phyloP scores from a whole-genome alignment of 352 stramenopile genomes.

The Globisporangium polare region DNA sequence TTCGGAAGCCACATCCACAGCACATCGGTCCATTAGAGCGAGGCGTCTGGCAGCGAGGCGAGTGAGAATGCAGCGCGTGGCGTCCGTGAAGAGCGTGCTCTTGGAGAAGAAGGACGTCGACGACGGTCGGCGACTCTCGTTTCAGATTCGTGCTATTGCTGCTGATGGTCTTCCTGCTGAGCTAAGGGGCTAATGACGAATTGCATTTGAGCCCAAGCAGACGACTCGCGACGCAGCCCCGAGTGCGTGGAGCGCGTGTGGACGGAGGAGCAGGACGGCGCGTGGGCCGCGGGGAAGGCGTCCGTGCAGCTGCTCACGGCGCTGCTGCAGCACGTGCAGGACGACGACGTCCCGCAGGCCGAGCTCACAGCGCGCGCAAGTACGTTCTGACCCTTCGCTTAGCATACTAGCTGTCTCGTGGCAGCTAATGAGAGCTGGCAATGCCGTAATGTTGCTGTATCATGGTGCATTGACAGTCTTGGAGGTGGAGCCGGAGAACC shows the following conservation, averaged over 20 bases:
- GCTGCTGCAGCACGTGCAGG: slow-evolving; percentile 54
- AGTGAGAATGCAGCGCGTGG: slow-evolving; percentile 27
- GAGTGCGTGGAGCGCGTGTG: slow-evolving; percentile 57
- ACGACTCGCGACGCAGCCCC: slow-evolving; percentile 20
- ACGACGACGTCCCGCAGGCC: slow-evolving; percentile 45
- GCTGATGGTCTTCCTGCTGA: too few species aligned
- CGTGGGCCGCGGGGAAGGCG: slow-evolving; percentile 58
- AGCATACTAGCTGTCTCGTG: neutral
- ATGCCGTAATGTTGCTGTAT: neutral
- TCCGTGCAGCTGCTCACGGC: slow-evolving; percentile 48
- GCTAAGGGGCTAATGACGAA: neutral
- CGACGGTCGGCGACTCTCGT: neutral
- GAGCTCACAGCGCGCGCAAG: slow-evolving; percentile 45
- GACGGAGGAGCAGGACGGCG: slow-evolving; percentile 57
- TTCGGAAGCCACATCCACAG: neutral
- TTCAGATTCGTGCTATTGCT: neutral
- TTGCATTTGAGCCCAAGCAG: neutral
- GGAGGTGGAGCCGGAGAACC: slow-evolving; percentile 50
- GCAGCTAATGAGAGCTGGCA: neutral
- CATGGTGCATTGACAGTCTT: slow-evolving; percentile 32
- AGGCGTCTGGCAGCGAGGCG: too few species aligned
- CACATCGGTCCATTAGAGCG: neutral
- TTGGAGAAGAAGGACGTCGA: slow-evolving; percentile 21
- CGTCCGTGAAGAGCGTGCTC: slow-evolving; percentile 26
- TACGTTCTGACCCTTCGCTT: slow-evolving; percentile 17